Conservation (phyloP, 2,329 filamentous ascomycete genomes). For the Alternaria brassicae region DNA sequence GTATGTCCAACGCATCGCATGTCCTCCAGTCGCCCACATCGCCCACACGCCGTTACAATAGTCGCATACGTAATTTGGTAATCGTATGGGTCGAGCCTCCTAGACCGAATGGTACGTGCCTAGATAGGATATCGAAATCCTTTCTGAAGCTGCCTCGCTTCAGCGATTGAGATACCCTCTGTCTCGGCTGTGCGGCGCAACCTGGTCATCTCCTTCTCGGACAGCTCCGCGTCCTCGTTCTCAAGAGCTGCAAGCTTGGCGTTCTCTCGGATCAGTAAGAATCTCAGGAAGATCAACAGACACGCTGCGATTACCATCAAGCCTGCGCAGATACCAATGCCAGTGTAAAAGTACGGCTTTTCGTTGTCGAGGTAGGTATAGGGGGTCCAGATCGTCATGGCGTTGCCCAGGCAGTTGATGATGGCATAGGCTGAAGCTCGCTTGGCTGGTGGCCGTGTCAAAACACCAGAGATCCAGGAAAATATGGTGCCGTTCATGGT, state of each 20-base stretch:
- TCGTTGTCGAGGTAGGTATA: background rate
- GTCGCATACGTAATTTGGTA: background rate
- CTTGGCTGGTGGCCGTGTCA: background rate
- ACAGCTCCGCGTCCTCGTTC: conserved; percentile 55
- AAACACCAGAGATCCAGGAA: conserved; percentile 56
- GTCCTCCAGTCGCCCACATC: background rate
- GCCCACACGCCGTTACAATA: background rate
- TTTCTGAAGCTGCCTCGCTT: conserved; percentile 50
- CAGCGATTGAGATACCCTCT: conserved; percentile 59
- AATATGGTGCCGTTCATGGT: conserved; percentile 65
- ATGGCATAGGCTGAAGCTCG: background rate
- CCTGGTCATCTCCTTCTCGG: conserved; percentile 58
- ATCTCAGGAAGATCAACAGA: background rate
- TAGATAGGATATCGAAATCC: background rate
- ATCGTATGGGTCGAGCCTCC: background rate
- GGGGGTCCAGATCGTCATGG: background rate
- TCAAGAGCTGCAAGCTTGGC: conserved; percentile 60
- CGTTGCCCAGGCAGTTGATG: background rate
- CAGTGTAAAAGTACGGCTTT: background rate
- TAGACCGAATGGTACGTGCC: background rate
- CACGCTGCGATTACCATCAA: background rate
- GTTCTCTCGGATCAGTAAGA: conserved; percentile 54
- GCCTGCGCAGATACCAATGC: background rate
- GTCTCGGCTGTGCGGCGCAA: conserved; percentile 60
- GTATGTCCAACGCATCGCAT: background rate